Evolutionary conservation across 2,329 filamentous ascomycete genomes (phyloP), one percentile per base, ranked within the genome.

Genomic region (Trichophyton verrucosum): DNA sequence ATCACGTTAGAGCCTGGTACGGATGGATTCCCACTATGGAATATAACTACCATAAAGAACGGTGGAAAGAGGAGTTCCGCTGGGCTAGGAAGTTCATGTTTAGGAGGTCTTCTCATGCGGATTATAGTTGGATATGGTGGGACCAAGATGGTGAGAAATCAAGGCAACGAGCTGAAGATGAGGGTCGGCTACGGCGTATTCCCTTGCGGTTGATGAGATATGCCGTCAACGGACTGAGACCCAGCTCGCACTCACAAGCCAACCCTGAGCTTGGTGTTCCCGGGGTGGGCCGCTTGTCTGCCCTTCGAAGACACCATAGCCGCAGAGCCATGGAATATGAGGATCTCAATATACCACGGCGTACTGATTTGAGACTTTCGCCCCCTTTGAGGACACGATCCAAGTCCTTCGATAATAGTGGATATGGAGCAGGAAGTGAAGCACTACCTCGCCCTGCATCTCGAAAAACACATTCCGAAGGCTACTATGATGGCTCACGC

Each of bases 41-140:
- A 4, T 70, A 74, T 27, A 65, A 74, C 47, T 62, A 65, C 6
- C 68, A 69, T 33, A 73, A 71, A 60, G 33, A 62, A 6, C 42
- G 65, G 3, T 63, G 71, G 33, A 64, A 64, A 15, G 64, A 63
- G 9, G 62, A 61, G 0, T 66, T 69, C 5, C 59, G 46, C 1
- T 66, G 60, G 47, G 17, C 73, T 8, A 61, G 66, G 53, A 59
- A 67, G 5, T 71, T 66, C 66, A 64, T 69, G 3, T 62, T 68
- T 3, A 75, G 74, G 74, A 69, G 68, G 55, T 70, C 73, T 3
- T 66, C 70, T 3, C 68, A 65, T 60, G 66, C 68, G 8, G 70
- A 74, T 59, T 75, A 74, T 63, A 67, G 63, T 51, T 74, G 73
- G 72, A 66, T 74, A 11, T 76, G 74, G 74, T 75, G 74, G 74